Conservation (phyloP, 306 rosid species). For the Delonix regia region DNA sequence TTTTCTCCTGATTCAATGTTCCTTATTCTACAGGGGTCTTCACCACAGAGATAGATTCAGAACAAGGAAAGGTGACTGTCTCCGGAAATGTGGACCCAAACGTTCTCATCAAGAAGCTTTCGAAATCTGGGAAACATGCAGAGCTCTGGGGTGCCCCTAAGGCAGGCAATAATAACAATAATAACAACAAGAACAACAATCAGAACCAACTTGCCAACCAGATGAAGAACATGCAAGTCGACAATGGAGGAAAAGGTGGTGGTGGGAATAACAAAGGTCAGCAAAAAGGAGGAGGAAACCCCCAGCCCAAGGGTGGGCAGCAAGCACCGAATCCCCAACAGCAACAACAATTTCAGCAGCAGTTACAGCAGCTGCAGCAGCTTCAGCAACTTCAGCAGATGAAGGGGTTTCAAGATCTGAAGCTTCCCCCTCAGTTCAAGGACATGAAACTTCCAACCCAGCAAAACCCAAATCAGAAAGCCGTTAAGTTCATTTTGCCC, state of each 20-base stretch:
- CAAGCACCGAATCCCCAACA: conserved; percentile 47
- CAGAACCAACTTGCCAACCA: conserved; percentile 59
- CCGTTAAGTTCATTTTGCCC: conserved; percentile 57
- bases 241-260: conserved; percentile 37
- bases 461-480: conserved; percentile 51
- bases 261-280: conserved; percentile 56
- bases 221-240: conserved; percentile 73
- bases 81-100: conserved; percentile 88
- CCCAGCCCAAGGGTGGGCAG: conserved; percentile 54
- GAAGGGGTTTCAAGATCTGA: conserved; percentile 77
- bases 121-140: conserved; percentile 91
- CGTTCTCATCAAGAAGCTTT: conserved; percentile 81
- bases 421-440: conserved; percentile 69
- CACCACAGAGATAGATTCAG: conserved; percentile 84
- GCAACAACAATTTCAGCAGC: conserved; percentile 40
- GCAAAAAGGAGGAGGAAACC: conserved; percentile 52
- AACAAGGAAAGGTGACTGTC: conserved; percentile 89
- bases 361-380: conserved; percentile 25
- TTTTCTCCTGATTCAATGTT: not conserved
- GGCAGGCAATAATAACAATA: conserved; percentile 35
- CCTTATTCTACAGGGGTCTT: conserved; percentile 66
- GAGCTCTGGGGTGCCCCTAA: conserved; percentile 78
- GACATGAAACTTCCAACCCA: conserved; percentile 51
- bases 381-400: conserved; percentile 63
- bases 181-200: not conserved